Evolutionary conservation across 1,139 yeast genomes (phyloP), one percentile per base, ranked within the genome.

Genomic region (Protomyces lactucae-debilis): DNA sequence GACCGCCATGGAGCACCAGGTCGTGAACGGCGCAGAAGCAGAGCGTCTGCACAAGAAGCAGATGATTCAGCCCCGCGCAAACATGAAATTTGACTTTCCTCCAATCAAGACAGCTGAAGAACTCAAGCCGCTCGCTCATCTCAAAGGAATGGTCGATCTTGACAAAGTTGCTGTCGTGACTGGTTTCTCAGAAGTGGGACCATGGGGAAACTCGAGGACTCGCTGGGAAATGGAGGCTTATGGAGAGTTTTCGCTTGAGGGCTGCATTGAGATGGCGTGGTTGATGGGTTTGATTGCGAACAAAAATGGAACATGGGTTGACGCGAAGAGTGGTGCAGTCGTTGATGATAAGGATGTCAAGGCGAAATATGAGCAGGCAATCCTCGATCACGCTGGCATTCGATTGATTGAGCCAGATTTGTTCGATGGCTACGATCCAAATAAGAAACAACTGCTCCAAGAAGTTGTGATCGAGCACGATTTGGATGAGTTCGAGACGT

Each of bases 241-340:
- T 68, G 99, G 99, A 73, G 91, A 88, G 74, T 93, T 93, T 78
- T 92, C 98, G n/a, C 81, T 93, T 73, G 99, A 93, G 79, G 99
- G 99, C 75, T 88, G 97, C 74, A 88, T 93, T 75, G 99, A 93
- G 81, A 92, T 93, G 96, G 98, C 99, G 63, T 93, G 98, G 98
- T 91, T 93, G 72, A 93, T 93, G 98, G 98, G 98, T 71, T 83
- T 88, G 76, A 91, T 93, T 79, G 89, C 88, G 78, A 93, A 93
- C 80, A 91, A 86, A 76, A 90, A 89, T 71, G 98, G 97, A 79
- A 84, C 85, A 76, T 93, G 99, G 99, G 88, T 93, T 71, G 99
- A 93, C 75, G 86, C 96, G 70, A 92, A 93, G 83, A 85, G 97
- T 68, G 86, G 84, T 72, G 85, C 85, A 73, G 97, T 97, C 52